Evolutionary conservation across 2,329 filamentous ascomycete species (phyloP), one percentile per base, ranked within the genome.

Genomic region (Emergomyces africanus): DNA sequence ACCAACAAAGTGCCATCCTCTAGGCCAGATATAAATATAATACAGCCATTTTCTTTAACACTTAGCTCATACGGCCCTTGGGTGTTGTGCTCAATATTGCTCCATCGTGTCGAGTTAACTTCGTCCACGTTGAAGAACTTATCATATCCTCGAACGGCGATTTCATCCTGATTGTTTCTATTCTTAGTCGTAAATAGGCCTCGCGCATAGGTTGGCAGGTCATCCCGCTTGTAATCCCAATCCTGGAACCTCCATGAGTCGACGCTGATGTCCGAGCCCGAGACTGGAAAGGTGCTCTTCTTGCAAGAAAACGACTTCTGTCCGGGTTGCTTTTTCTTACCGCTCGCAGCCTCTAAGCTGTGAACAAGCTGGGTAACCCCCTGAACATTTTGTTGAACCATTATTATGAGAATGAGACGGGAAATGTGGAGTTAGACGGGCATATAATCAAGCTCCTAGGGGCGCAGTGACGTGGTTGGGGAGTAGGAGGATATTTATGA

Each of bases 21-120:
- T 25, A 99, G 79, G 15, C 91, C 94, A 18, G 90, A 87, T 50
- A 99, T 85, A 77, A 99, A 99, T 66, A 99, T 96, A 73, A 99
- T 99, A 73, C 94, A 99, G n/a, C 94, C 94, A 68, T 99, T 99
- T 74, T 99, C 94, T 76, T 99, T 99, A 57, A 97, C 83, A 60
- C 90, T 97, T 59, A 99, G 77, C 74, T 99, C 94, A 67, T 97
- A 99, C 0, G 94, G 94, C 0, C 90, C 90, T 63, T 83, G 77
- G 0, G 94, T 97, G 59, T 87, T 81, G 33, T 75, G 74, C 69
- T 87, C 79, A 61, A 99, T 89, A 68, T 87, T 88, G 18, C 78
- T 72, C 94, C 94, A 99, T 66, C 85, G 81, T 3, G 94, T 99
- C 64, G 87, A 83, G 53, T 77, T 73, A 8, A 95, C 87, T 75